phyloP scores from a whole-genome alignment of 176 grass and related monocot genomes.

The Rhynchospora breviuscula region DNA sequence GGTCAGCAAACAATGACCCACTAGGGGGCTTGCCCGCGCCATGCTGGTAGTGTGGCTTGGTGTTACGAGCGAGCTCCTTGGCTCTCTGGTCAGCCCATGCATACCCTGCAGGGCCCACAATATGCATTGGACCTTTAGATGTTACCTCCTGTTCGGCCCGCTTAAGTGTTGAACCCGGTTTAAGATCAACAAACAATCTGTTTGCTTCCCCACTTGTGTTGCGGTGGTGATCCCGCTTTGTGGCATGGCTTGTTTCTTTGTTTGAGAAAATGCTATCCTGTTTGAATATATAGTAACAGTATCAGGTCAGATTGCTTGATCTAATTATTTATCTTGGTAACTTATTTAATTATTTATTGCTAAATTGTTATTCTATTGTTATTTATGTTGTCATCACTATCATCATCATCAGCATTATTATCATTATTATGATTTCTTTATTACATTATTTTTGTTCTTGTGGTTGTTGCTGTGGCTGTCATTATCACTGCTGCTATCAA shows the following conservation, averaged over 20 bases:
- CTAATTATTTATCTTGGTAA: neutral
- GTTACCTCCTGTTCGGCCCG: constrained; percentile 5
- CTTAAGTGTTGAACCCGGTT: constrained; percentile 33
- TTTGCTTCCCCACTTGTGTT: constrained; percentile 23
- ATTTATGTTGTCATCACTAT: neutral
- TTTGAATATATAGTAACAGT: neutral
- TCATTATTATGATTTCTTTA: neutral
- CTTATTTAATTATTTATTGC: neutral
- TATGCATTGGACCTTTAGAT: constrained; percentile 9
- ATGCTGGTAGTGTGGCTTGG: constrained; percentile 20
- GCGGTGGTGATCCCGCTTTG: constrained; percentile 17
- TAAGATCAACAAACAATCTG: constrained; percentile 40
- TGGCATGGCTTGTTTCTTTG: neutral
- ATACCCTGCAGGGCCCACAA: constrained; percentile 7
- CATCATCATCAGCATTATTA: neutral
- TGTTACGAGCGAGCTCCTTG: constrained; percentile 28
- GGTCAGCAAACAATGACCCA: constrained; percentile 56
- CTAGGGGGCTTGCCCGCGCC: constrained; percentile 37
- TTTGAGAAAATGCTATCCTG: constrained; percentile 35
- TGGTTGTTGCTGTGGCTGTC: too few species aligned
- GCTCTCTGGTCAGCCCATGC: constrained; percentile 19
- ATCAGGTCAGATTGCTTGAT: neutral
- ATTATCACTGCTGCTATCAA: neutral
- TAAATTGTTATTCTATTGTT: neutral
- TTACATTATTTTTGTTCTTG: too few species aligned